These are phyloP conservation scores for Stachybotrys elegans DNA, from an alignment of 2,329 filamentous ascomycete genomes.

Conservation along the genomic window DNA sequence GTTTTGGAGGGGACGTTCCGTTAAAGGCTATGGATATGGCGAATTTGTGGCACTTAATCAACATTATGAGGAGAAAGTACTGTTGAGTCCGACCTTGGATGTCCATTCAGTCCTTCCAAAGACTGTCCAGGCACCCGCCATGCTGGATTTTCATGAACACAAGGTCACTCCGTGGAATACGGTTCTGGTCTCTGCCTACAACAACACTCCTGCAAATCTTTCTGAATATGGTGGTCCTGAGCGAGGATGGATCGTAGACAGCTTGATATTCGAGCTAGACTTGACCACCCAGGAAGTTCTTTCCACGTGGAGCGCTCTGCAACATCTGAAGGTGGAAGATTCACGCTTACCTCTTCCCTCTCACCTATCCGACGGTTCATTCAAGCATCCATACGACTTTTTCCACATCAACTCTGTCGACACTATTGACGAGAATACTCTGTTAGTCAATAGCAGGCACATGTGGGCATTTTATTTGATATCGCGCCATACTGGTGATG, in stretches of 20 bases:
- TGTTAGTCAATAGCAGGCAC: constrained; percentile 16
- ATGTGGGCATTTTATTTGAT: constrained; percentile 16
- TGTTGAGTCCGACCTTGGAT: constrained; percentile 7
- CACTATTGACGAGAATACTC: constrained; percentile 11
- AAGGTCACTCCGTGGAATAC: constrained; percentile 15
- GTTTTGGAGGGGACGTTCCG: constrained; percentile 19
- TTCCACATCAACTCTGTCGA: constrained; percentile 22
- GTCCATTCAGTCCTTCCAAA: constrained; percentile 4
- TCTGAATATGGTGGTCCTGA: constrained; percentile 11
- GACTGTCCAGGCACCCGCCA: constrained; percentile 2
- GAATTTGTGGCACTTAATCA: constrained; percentile 23
- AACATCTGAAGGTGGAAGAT: constrained; percentile 18
- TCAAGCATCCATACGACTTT: constrained; percentile 12
- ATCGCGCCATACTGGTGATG: constrained; percentile 13
- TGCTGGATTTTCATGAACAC: constrained; percentile 18
- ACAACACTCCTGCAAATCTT: constrained; percentile 14
- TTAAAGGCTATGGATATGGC: constrained; percentile 23
- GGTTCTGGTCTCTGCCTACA: constrained; percentile 18
- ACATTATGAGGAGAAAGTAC: constrained; percentile 16
- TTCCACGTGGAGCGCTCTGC: constrained; percentile 34
- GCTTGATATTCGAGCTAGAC: constrained; percentile 36
- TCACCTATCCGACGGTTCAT: constrained; percentile 9
- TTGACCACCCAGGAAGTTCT: constrained; percentile 31
- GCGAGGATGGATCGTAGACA: constrained; percentile 19
- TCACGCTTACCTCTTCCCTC: constrained; percentile 10